Base-by-base conservation (phyloP, 805 yeast species). In the Yarrowia sp. region DNA sequence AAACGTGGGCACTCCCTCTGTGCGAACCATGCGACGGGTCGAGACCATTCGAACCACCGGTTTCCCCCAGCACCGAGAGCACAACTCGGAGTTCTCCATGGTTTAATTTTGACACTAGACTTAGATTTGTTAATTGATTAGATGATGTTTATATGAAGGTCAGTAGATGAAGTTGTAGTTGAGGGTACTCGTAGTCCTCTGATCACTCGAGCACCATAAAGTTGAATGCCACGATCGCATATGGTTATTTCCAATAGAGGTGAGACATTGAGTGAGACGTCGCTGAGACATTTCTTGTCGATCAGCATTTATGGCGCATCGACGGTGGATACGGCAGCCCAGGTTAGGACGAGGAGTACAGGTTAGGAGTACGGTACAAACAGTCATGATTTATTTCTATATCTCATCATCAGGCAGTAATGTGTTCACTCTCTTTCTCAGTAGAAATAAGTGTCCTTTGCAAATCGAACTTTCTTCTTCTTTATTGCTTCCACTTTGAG, bases 21-120 rank as follows among this genome's bases (percentile, higher is more conserved):
- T 63, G 16, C 67, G 67, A 48, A 48, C 67, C 43, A 40, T 63
- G 55, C 55, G 67, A 63, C 67, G 67, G 11, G 56, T 49, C 12
- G 67, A 63, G 56, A 63, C 67, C 26, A 63, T 63, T 40, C 67
- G 56, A 49, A 63, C 67, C 16, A 59, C 65, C 11, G 65, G 65
- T 5, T 48, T 22, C 48, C 67, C 56, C 40, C 46, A 63, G 38
- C 56, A 63, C 10, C 36, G 56, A 8, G 65, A 59, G 35, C 65
- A 38, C 8, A 9, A 10, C 32, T 48, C 55, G 16, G 56, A 41
- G 40, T 63, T 63, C 36, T 63, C 67, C n/a, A 48, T 63, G 67
- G 67, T 63, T 38, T 48, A 16, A 35, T 16, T 14, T 15, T 38
- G 40, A 38, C 8, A 38, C 40, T 19, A 59, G 43, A 40, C 8